A percentile compares a stretch with the other conserved stretches of the same genome.
phyloP scores from a whole-genome alignment of 2,329 filamentous ascomycete genomes.

The Pleurostoma richardsiae region DNA sequence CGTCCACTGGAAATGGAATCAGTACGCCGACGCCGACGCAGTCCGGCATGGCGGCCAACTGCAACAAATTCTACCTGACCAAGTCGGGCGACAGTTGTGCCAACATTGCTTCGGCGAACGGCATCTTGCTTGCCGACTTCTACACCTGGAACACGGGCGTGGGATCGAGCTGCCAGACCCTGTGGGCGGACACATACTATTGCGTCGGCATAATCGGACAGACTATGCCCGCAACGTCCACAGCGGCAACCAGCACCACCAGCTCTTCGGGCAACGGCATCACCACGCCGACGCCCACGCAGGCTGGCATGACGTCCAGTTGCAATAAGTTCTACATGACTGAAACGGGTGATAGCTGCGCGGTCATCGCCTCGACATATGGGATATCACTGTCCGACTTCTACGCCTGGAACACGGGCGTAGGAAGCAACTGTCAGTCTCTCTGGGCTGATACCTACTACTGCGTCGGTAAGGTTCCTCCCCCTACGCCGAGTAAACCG shows the following conservation, averaged over 20 bases:
- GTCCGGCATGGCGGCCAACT: background rate
- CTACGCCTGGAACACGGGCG: conserved; percentile 10
- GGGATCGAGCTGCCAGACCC: conserved; percentile 4
- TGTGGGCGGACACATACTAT: conserved; percentile 9
- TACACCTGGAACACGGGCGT: conserved; percentile 11
- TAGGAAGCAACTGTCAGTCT: conserved; percentile 6
- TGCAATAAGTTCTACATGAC: conserved; percentile 3
- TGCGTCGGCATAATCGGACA: conserved; percentile 3
- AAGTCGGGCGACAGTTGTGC: conserved; percentile 4
- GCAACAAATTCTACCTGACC: conserved; percentile 1
- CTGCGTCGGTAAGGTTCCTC: conserved; percentile 5
- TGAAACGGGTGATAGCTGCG: conserved; percentile 4
- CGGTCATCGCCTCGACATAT: conserved; percentile 4
- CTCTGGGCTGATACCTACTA: conserved; percentile 9
- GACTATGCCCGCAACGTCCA: background rate
- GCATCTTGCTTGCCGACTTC: conserved; percentile 9
- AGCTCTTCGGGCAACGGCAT: background rate
- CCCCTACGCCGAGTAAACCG: background rate
- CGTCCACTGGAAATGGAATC: too few relatives aligned
- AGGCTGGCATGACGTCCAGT: conserved; percentile 1
- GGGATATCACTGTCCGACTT: conserved; percentile 9
- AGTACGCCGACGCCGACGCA: background rate
- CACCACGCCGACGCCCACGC: background rate
- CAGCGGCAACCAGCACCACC: background rate
- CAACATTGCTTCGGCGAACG: conserved; percentile 5